These are phyloP conservation scores for Macrolepiota fuliginosa DNA, from an alignment of 768 basidiomycete genomes.

Conservation along the genomic window DNA sequence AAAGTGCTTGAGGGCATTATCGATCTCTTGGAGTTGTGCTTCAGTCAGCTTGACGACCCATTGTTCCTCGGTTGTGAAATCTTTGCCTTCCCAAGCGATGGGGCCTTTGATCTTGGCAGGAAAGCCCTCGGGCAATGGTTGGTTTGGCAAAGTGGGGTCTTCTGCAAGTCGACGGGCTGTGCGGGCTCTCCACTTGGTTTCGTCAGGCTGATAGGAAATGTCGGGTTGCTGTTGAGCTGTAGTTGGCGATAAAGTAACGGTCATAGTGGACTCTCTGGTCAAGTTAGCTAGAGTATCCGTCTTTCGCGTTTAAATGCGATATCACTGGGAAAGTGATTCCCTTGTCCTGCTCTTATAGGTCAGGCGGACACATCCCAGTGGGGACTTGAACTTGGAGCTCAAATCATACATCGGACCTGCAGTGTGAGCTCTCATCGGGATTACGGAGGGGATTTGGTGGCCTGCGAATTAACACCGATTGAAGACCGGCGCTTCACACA, in stretches of 20 bases:
- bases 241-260: slow-evolving; percentile 7
- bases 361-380: neutral
- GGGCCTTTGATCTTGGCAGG: slow-evolving; percentile 34
- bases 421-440: neutral
- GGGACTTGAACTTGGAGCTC: neutral
- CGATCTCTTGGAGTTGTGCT: slow-evolving; percentile 35
- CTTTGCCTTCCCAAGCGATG: slow-evolving; percentile 44
- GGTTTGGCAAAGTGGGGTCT: slow-evolving; percentile 31
- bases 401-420: neutral
- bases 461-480: slow-evolving; percentile 1
- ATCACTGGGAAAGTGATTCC: slow-evolving; percentile 7
- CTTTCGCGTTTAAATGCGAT: neutral
- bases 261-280: neutral
- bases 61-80: slow-evolving; percentile 39
- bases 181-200: slow-evolving; percentile 35
- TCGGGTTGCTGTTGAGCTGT: slow-evolving; percentile 31
- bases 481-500: neutral
- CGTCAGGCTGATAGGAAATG: slow-evolving; percentile 42
- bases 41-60: slow-evolving; percentile 39
- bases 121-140: slow-evolving; percentile 35
- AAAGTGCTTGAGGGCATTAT: slow-evolving; percentile 36
- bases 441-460: neutral
- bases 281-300: neutral
- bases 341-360: neutral
- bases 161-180: slow-evolving; percentile 35